Base-by-base conservation (phyloP, 805 yeast genomes). In the Candida awuae region DNA sequence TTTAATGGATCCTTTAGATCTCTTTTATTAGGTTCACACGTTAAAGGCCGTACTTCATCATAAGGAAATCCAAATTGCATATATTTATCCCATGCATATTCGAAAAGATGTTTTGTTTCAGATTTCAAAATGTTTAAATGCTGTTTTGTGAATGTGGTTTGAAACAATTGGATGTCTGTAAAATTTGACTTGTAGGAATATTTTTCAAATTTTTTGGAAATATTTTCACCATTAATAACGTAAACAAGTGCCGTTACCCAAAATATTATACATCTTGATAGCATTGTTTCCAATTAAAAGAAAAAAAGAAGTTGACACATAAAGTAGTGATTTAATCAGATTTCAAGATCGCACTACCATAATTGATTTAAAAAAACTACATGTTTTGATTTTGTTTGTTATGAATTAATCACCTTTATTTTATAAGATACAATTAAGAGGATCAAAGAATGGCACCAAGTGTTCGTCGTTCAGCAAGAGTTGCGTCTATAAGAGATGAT, bases 1-100 rank as follows among this genome's bases (percentile, higher is more conserved):
- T 86, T 79, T 6, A 58, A 51, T 2, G 68, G 52, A 48, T 81
- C 67, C 0, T 58, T 59, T 42, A 62, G 67, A 52, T 84, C 86
- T 10, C 86, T 75, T 3, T 78, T 81, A 36, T 75, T 72, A 0
- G 86, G 81, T 16, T 54, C 57, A 55, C 97, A 88, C 0, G 80
- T 56, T 10, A 84, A 50, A 0, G 97, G 97, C 26, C 68, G 61
- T 8, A 88, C 74, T 53, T 87, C 94, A 58, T 88, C 97, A 18
- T 64, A 73, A 0, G 97, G 97, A 49, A 72, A 85, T 0, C 84
- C 97, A 51, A 69, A 52, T 1, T 59, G 56, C 64, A 82, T 64
- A 56, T 88, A 88, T 9, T 78, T 68, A 38, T 67, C 52, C 82
- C 90, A 83, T 0, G 83, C 92, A 58, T 82, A 90, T 39, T 75